Evolutionary conservation across 257 asterid species (phyloP).

Genomic region (Penstemon newberryi): DNA sequence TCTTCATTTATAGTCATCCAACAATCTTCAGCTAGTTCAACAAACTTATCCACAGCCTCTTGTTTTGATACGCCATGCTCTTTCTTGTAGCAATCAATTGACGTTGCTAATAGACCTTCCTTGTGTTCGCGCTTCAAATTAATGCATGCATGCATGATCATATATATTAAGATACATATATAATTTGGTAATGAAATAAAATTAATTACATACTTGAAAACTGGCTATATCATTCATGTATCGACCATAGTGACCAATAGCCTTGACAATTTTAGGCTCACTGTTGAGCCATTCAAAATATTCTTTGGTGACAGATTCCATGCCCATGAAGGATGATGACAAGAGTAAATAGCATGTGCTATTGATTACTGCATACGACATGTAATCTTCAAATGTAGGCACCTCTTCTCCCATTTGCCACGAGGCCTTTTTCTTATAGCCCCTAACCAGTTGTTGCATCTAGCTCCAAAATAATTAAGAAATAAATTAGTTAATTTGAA

Average conservation of each 20-base stretch:
- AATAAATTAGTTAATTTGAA: too few species aligned
- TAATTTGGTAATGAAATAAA: too few species aligned
- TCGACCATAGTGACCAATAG: neutral
- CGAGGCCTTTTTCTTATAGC: constrained; percentile 26
- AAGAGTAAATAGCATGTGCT: constrained; percentile 16
- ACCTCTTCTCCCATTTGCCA: constrained; percentile 26
- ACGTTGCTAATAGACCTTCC: neutral
- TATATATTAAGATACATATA: too few species aligned
- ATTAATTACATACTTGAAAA: constrained; percentile 13
- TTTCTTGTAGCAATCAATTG: neutral
- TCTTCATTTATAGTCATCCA: neutral
- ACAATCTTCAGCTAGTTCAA: neutral
- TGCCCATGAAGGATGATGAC: constrained; percentile 9
- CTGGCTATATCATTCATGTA: constrained; percentile 7
- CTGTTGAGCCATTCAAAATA: constrained; percentile 27
- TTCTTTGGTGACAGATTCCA: constrained; percentile 27
- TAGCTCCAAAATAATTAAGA: neutral
- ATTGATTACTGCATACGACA: neutral
- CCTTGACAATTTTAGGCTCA: constrained; percentile 23
- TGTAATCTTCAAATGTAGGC: constrained; percentile 34
- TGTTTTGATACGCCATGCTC: neutral
- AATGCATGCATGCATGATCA: too few species aligned
- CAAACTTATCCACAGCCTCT: neutral
- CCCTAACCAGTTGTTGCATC: constrained; percentile 28
- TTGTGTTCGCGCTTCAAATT: neutral